A percentile compares a stretch with the other conserved stretches of the same genome.
phyloP scores from a whole-genome alignment of 208 protist genomes.

The Acanthamoeba healyi region DNA sequence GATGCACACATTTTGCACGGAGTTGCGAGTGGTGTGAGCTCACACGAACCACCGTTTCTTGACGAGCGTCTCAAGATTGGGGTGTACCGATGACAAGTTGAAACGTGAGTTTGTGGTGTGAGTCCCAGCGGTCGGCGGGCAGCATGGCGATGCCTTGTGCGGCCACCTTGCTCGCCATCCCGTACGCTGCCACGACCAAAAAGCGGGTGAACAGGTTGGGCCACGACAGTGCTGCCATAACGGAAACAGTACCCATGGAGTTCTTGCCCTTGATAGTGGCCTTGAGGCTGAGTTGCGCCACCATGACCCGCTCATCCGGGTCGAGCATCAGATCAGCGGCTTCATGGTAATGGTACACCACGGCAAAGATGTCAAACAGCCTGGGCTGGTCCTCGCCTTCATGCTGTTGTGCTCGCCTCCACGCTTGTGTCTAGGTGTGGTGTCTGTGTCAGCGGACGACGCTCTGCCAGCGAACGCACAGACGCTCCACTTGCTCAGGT shows the following conservation, averaged over 20 bases:
- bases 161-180: background rate
- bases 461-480: no score
- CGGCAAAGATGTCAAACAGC: background rate
- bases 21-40: no score
- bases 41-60: no score
- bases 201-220: no score
- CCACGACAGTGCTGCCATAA: no score
- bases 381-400: no score
- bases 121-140: slow-evolving; percentile 26
- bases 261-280: slow-evolving; percentile 3
- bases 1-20: no score
- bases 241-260: slow-evolving; percentile 58
- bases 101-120: slow-evolving; percentile 45
- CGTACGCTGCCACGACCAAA: background rate
- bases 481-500: no score
- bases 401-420: no score
- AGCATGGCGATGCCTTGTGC: slow-evolving; percentile 62
- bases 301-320: background rate
- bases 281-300: slow-evolving; percentile 2
- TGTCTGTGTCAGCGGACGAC: no score
- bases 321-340: background rate
- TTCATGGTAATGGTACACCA: slow-evolving; percentile 26
- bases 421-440: no score
- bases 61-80: no score
- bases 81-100: slow-evolving; percentile 36